Evolutionary conservation across 257 asterid species (phyloP), one percentile per base, ranked within the genome.

Genomic region (Fraxinus pennsylvanica): DNA sequence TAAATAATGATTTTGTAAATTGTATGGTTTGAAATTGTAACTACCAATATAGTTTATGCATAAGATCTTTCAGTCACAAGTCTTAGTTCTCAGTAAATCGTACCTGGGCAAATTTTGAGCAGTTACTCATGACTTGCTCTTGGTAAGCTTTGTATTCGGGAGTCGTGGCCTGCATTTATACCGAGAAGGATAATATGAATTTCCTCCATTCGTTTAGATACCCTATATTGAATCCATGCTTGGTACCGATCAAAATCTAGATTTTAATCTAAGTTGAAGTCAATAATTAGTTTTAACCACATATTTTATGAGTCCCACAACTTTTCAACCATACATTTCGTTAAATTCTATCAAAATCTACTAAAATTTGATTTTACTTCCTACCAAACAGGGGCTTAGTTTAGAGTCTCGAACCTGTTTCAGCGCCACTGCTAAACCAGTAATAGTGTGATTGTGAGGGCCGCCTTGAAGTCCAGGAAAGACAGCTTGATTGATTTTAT

Each of bases 401-500:
- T 43, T 43, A 43, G 52, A 43, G 69, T 30, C 32, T 50, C 72
- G 12, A 57, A 95, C 99, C 92, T 95, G 98, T 82, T 96, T 96
- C 78, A 96, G 80, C 13, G 99, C 99, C 73, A 93, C 98, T 39
- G 99, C 99, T 88, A 96, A 82, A 59, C 96, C 99, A 27, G 97
- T 87, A 73, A 93, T 96, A 25, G 99, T 96, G 89, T 96, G 99
- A 80, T 96, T 93, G 88, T 96, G 99, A 36, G 97, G 98, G 29
- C 98, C 98, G 22, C 99, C 99, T 88, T 96, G 99, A 85, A 96
- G 98, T 74, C 99, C 99, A n/a, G 99, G 99, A 84, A 96, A 96
- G 68, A 96, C 99, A 39, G 99, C 97, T 88, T 93, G 98, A 76
- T 96, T 96, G 87, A 96, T 93, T 82, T 85, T 92, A 75, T 96